Evolutionary conservation across 2,329 filamentous ascomycete genomes (phyloP).

Genomic region (Tolypocladium amazonense): DNA sequence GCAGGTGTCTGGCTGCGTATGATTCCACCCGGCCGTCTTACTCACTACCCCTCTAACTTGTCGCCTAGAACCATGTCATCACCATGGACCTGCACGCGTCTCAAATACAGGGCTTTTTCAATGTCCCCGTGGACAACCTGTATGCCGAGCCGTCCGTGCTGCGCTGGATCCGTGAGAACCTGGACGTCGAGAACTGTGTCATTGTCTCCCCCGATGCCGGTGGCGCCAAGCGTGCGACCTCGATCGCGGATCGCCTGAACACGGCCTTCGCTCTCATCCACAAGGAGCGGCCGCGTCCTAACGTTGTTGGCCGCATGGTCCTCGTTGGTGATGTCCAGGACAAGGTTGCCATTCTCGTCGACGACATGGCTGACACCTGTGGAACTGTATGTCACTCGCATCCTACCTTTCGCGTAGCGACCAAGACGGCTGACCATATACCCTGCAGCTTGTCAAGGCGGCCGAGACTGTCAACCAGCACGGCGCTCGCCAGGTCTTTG

Average conservation of each 20-base stretch:
- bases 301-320: slow-evolving; percentile 83
- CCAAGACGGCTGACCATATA: background rate
- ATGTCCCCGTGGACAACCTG: slow-evolving; percentile 64
- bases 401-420: background rate
- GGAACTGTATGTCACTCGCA: slow-evolving; percentile 45
- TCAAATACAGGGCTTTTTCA: slow-evolving; percentile 95
- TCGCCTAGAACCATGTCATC: slow-evolving; percentile 49
- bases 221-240: slow-evolving; percentile 87
- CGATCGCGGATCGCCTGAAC: slow-evolving; percentile 85
- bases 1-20: slow-evolving; percentile 73
- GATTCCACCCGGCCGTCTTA: slow-evolving; percentile 5
- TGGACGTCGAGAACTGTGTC: slow-evolving; percentile 71
- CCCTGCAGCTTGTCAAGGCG: slow-evolving; percentile 54
- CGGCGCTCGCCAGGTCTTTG: slow-evolving; percentile 78
- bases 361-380: slow-evolving; percentile 97
- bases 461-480: slow-evolving; percentile 81
- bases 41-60: background rate
- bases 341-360: slow-evolving; percentile 90
- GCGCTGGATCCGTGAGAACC: slow-evolving; percentile 82
- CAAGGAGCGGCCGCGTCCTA: slow-evolving; percentile 80
- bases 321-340: slow-evolving; percentile 90
- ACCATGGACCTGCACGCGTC: slow-evolving; percentile 94
- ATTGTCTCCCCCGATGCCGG: slow-evolving; percentile 94
- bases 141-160: slow-evolving; percentile 91
- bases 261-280: slow-evolving; percentile 90